Conservation (phyloP, 768 basidiomycete species). For the Tricholoma furcatifolium region DNA sequence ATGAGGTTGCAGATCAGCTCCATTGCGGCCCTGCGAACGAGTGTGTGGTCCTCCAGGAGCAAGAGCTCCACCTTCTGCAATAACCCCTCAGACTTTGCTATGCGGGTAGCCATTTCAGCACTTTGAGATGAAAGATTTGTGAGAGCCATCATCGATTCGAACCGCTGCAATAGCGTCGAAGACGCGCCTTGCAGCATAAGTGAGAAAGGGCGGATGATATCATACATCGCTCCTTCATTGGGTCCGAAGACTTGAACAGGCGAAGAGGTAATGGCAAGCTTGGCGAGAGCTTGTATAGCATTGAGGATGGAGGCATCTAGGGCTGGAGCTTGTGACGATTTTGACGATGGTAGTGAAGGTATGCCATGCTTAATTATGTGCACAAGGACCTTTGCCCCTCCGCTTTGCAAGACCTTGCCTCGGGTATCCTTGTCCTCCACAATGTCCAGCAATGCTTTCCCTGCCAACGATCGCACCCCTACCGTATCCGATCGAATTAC, state of each 20-base stretch:
- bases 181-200: slow-evolving; percentile 67
- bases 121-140: slow-evolving; percentile 90
- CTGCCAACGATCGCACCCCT: slow-evolving; percentile 56
- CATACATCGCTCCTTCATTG: slow-evolving; percentile 69
- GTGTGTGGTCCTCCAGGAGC: slow-evolving; percentile 76
- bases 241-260: slow-evolving; percentile 92
- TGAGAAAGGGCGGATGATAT: slow-evolving; percentile 82
- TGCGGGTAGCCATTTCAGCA: slow-evolving; percentile 59
- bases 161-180: slow-evolving; percentile 76
- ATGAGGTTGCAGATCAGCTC: slow-evolving; percentile 94
- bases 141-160: slow-evolving; percentile 94
- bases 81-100: slow-evolving; percentile 61
- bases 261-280: slow-evolving; percentile 89
- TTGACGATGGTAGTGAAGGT: slow-evolving; percentile 27
- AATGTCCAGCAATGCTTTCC: slow-evolving; percentile 65
- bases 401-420: slow-evolving; percentile 72
- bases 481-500: slow-evolving; percentile 62
- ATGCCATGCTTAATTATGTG: slow-evolving; percentile 53
- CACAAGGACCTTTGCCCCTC: slow-evolving; percentile 68
- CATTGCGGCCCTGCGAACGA: slow-evolving; percentile 84
- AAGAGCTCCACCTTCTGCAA: slow-evolving; percentile 68
- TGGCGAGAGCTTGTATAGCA: slow-evolving; percentile 86
- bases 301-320: slow-evolving; percentile 49
- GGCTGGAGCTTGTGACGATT: slow-evolving; percentile 22
- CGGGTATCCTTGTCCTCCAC: slow-evolving; percentile 78